Percentiles rank a stretch among this genome's conserved stretches.
Conservation (phyloP, 805 yeast genomes). For the Metschnikowia colocasiae region DNA sequence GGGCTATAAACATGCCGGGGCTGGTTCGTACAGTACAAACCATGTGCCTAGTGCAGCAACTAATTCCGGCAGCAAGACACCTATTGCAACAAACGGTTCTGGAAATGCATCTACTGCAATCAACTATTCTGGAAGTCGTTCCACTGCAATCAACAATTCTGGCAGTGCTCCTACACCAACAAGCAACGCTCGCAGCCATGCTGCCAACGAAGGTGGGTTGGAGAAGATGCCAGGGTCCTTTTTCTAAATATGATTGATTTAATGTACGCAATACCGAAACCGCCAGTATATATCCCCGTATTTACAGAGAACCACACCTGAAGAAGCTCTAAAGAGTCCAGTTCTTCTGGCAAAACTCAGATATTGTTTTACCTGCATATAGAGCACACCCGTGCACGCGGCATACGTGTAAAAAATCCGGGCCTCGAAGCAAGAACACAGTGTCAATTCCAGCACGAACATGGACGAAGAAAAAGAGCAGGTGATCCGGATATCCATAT, state of each 20-base stretch:
- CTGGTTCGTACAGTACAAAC: not conserved
- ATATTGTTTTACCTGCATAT: not conserved
- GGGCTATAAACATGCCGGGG: not conserved
- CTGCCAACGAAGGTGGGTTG: not conserved
- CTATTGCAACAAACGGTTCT: too few species aligned
- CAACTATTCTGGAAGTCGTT: too few species aligned
- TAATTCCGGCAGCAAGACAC: not conserved
- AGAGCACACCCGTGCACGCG: not conserved
- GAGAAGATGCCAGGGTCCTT: constrained; percentile 14
- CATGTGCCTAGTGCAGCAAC: not conserved
- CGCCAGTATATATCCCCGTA: too few species aligned
- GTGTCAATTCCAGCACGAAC: not conserved
- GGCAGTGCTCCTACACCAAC: not conserved
- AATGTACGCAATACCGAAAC: not conserved
- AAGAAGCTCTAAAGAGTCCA: too few species aligned
- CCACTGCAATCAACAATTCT: too few species aligned
- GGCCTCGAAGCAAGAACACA: not conserved
- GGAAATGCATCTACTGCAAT: too few species aligned
- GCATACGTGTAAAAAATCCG: constrained; percentile 3
- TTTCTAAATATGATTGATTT: not conserved
- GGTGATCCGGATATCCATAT: constrained; percentile 35
- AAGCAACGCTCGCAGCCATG: not conserved
- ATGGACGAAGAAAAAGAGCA: constrained; percentile 23
- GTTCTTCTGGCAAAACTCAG: too few species aligned
- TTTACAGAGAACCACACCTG: too few species aligned